These are phyloP conservation scores for Aspergillus sp. DNA, from an alignment of 2,329 filamentous ascomycete species.

Conservation along the genomic window DNA sequence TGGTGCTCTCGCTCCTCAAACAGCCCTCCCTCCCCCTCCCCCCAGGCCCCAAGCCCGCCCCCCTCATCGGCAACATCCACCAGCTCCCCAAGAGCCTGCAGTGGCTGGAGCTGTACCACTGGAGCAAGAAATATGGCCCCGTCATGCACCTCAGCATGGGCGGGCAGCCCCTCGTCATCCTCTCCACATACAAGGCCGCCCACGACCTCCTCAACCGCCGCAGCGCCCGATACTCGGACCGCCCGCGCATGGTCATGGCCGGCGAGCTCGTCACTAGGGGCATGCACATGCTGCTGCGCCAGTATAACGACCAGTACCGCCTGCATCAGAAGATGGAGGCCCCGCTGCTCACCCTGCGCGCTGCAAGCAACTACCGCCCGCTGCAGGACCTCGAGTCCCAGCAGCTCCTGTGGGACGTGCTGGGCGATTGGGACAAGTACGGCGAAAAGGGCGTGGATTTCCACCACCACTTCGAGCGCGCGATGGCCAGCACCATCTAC, in stretches of 20 bases:
- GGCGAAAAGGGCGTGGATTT: background rate
- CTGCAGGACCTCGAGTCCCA: conserved; percentile 2
- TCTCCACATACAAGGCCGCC: background rate
- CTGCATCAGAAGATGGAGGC: background rate
- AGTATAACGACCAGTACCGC: background rate
- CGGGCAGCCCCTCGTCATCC: background rate
- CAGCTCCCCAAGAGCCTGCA: background rate
- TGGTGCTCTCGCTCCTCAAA: background rate
- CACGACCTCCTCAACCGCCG: background rate
- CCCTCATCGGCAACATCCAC: conserved; percentile 1
- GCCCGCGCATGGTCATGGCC: conserved; percentile 1
- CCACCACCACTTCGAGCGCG: background rate
- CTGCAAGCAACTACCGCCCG: background rate
- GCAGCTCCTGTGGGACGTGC: background rate
- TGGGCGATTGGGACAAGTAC: background rate
- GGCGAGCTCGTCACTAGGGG: background rate
- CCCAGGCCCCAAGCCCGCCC: background rate
- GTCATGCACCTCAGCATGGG: background rate
- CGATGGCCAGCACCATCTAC: conserved; percentile 1
- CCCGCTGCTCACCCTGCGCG: background rate
- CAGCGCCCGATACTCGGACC: background rate
- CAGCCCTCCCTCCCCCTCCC: background rate
- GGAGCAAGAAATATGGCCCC: conserved; percentile 1
- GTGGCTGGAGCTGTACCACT: background rate
- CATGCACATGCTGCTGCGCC: background rate